Base-by-base conservation (phyloP, 1,284 basidiomycete genomes). In the Ustilago tritici region DNA sequence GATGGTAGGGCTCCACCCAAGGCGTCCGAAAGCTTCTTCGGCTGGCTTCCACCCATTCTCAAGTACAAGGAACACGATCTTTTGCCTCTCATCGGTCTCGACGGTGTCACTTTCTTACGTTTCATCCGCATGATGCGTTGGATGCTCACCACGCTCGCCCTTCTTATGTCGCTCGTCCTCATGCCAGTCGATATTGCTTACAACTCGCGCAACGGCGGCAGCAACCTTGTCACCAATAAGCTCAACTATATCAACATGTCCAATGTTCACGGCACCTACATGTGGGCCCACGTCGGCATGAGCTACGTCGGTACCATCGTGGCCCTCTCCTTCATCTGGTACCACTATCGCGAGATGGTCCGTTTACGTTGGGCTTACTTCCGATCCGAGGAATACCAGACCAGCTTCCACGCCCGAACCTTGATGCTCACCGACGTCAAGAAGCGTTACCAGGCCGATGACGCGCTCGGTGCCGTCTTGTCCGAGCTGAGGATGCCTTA, bases 81-180 rank as follows among this genome's bases (percentile, higher is more conserved):
- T 52, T 89, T 98, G 36, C 91, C 93, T 78, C 95, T 95, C 85
- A 90, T 98, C 82, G 96, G 89, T 36, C 80, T 98, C 23, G 97
- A 99, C 85, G 96, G 95, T 0, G 92, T 95, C 57, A 90, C 93
- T 14, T 99, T 94, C 87, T 90, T 99, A 19, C 92, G 95, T 28
- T 98, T 99, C 86, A 89, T 93, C 34, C 91, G 95, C 70, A 91
- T 99, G 88, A 90, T 93, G 83, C 91, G 95, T 32, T 75, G 63
- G 59, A 77, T 81, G 61, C 67, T 80, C 38, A 77, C 79, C 23
- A 69, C 73, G 1, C 69, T 86, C 28, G 80, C 82, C 36, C 34
- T 84, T 58, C 87, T 94, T 57, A 89, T 91, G 50, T 93, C 92
- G 78, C 90, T 88, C 17, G 88, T 95, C 41, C 90, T 98, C 70